phyloP scores from a whole-genome alignment of 2,329 filamentous ascomycete species.

The Epichloe sibirici region DNA sequence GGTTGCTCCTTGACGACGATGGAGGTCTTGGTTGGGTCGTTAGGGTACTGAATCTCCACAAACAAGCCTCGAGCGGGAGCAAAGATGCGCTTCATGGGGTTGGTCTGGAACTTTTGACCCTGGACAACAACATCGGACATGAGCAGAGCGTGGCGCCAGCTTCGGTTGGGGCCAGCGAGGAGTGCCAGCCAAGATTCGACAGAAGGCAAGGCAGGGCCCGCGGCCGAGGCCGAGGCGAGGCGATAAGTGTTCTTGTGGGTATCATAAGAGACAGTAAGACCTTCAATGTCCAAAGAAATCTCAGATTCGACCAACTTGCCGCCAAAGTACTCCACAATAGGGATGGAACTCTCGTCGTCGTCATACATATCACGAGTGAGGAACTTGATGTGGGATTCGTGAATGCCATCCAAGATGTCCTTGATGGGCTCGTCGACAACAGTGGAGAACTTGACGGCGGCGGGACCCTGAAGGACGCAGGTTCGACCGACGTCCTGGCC shows the following conservation, averaged over 20 bases:
- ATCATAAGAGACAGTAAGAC: slow-evolving; percentile 72
- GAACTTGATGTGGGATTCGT: slow-evolving; percentile 72
- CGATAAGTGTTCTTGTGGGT: slow-evolving; percentile 70
- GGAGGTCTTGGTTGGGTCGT: slow-evolving; percentile 69
- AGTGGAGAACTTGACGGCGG: slow-evolving; percentile 81
- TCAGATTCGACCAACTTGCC: slow-evolving; percentile 67
- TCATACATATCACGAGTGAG: slow-evolving; percentile 71
- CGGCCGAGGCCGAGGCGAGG: slow-evolving; percentile 60
- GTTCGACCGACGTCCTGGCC: slow-evolving; percentile 92
- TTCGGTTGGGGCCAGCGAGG: slow-evolving; percentile 72
- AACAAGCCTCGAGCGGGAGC: slow-evolving; percentile 75
- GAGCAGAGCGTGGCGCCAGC: slow-evolving; percentile 91
- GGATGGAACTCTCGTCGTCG: slow-evolving; percentile 61
- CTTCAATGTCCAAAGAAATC: slow-evolving; percentile 68
- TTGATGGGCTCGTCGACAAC: slow-evolving; percentile 88
- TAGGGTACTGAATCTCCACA: slow-evolving; percentile 75
- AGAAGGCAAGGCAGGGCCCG: slow-evolving; percentile 63
- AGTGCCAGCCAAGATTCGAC: slow-evolving; percentile 78
- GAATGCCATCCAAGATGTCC: slow-evolving; percentile 84
- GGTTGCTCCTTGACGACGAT: slow-evolving; percentile 83
- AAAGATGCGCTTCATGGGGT: slow-evolving; percentile 87
- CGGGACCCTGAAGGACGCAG: slow-evolving; percentile 91
- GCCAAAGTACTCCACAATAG: slow-evolving; percentile 88
- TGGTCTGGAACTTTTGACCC: slow-evolving; percentile 93
- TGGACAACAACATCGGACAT: slow-evolving; percentile 89